A percentile compares a stretch with the other conserved stretches of the same genome.
phyloP scores from a whole-genome alignment of 163 green algal genomes.

The Scenedesmus sp. region DNA sequence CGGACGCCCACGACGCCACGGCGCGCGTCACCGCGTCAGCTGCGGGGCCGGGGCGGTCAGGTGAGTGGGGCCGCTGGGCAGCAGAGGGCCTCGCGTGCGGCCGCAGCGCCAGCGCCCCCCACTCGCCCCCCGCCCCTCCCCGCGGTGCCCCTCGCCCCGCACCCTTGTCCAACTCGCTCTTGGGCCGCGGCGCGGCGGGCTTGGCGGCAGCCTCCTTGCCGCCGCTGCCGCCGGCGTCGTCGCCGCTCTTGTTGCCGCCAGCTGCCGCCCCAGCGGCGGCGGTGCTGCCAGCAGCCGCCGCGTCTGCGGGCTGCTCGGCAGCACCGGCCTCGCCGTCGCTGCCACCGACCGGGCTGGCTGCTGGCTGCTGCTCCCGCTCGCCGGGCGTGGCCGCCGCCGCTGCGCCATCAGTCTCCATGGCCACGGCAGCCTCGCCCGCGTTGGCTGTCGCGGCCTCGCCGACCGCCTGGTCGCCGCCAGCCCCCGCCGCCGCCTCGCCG shows the following conservation, averaged over 20 bases:
- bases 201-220: background rate
- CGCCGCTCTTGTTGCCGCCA: background rate
- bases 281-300: background rate
- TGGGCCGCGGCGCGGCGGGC: background rate
- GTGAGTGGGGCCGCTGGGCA: background rate
- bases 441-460: background rate
- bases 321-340: too few relatives aligned
- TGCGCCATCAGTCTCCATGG: background rate
- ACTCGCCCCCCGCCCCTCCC: too few relatives aligned
- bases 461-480: background rate
- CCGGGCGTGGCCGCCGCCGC: background rate
- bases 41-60: background rate
- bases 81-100: background rate
- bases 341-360: too few relatives aligned
- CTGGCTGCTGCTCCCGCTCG: too few relatives aligned
- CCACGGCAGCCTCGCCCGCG: too few relatives aligned
- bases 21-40: background rate
- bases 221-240: background rate
- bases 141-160: background rate
- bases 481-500: too few relatives aligned
- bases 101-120: background rate
- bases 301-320: too few relatives aligned
- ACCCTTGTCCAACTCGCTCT: background rate
- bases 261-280: background rate
- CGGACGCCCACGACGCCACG: constrained; percentile 13